Base-by-base conservation (phyloP, 768 basidiomycete species). In the Leucocoprinus leucothites region DNA sequence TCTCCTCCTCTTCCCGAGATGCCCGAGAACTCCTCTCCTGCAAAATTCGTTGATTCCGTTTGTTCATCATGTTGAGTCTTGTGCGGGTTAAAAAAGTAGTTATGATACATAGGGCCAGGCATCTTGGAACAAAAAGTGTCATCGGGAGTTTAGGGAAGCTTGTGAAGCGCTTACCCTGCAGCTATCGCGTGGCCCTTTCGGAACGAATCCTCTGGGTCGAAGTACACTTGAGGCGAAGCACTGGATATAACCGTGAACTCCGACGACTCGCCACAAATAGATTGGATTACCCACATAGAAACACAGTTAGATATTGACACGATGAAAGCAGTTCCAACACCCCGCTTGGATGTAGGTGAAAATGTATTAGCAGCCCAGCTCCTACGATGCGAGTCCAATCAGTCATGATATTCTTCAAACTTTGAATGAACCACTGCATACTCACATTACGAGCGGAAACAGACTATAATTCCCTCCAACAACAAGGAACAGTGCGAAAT, bases 341-440 rank as follows among this genome's bases (percentile, higher is more conserved):
- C 82, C 24, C 82, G 74, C 61, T 84, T 84, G 1, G 79, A 80
- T 7, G 81, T 84, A 9, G 82, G 82, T 5, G 82, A 78, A 63
- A 84, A 81, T 1, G 74, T 69, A 61, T 82, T 82, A 4, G 81
- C 78, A 14, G 81, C 81, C 82, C 82, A 84, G 61, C 78, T 80
- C 80, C 81, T 82, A 57, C 1, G 34, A 7, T 1, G 13, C 16
- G 3, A 48, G 24, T 21, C n/a, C 14, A 13, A 44, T 21, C 18
- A 44, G 18, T n/a, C n/a, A 28, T 34, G 1, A 36, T 31, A 11
- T 16, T 21, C 6, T 14, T 26, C 1, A 25, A 19, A 5, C 14
- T 8, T 8, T 8, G 7, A 19, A 19, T 24, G 14, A 35, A 35
- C 8, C 13, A 14, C 40, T 46, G 7, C 26, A 19, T n/a, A 66